phyloP scores from a whole-genome alignment of 2,329 filamentous ascomycete species.

The Paracoccidioides brasiliensis region DNA sequence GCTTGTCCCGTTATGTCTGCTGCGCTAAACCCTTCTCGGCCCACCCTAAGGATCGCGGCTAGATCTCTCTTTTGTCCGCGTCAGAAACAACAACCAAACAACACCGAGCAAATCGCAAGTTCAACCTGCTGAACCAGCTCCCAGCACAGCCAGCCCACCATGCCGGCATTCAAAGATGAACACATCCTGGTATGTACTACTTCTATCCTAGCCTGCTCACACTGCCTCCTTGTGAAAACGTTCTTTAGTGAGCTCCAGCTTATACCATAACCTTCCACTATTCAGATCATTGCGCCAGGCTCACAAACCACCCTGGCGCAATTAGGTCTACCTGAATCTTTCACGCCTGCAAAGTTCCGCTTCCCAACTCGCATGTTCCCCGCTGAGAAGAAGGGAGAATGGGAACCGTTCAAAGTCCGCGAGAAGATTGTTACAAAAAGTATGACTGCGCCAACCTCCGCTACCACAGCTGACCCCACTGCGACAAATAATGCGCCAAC shows the following conservation, averaged over 20 bases:
- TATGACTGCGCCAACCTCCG: neutral
- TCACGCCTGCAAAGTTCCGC: conserved; percentile 77
- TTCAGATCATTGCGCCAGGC: conserved; percentile 46
- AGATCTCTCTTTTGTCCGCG: neutral
- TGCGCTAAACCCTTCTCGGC: conserved; percentile 1
- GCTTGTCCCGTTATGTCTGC: neutral
- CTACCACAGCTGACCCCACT: conserved; percentile 6
- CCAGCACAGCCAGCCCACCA: conserved; percentile 13
- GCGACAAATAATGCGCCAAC: conserved; percentile 4
- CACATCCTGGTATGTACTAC: conserved; percentile 34
- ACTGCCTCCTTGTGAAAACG: neutral
- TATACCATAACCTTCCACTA: neutral
- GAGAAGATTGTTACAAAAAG: conserved; percentile 26
- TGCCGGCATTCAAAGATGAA: conserved; percentile 42
- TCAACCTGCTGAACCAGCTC: neutral
- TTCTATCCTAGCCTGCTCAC: neutral
- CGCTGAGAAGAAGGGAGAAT: conserved; percentile 61
- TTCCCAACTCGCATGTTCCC: conserved; percentile 90
- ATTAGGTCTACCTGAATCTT: conserved; percentile 75
- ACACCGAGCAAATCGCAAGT: neutral
- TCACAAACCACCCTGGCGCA: conserved; percentile 85
- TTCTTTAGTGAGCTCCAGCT: neutral
- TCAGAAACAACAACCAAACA: neutral
- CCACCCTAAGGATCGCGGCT: neutral
- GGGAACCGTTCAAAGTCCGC: conserved; percentile 69